Conservation (phyloP, 805 yeast genomes). For the Yarrowia sp. region DNA sequence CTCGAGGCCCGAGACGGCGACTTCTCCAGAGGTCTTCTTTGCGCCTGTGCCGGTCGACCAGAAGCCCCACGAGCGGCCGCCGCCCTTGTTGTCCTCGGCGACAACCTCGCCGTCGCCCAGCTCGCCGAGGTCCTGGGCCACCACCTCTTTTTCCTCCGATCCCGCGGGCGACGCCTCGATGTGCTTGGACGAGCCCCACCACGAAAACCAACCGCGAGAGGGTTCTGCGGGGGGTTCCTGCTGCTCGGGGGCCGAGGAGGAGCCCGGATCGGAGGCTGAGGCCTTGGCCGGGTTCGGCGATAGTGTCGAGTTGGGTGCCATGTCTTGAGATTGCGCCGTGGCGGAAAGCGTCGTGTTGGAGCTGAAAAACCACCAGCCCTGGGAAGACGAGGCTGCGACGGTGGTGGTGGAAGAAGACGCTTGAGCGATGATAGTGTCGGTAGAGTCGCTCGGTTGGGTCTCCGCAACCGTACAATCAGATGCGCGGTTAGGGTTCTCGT, state of each 20-base stretch:
- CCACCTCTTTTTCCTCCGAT: slow-evolving; percentile 2
- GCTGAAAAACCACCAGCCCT: slow-evolving; percentile 22
- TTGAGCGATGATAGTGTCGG: no score
- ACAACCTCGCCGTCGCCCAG: slow-evolving; percentile 16
- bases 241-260: no score
- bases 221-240: no score
- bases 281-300: not conserved
- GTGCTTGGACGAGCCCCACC: slow-evolving; percentile 3
- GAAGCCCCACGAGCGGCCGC: slow-evolving; percentile 39
- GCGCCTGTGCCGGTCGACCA: slow-evolving; percentile 34
- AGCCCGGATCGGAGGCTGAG: not conserved
- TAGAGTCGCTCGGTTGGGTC: not conserved
- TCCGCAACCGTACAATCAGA: slow-evolving; percentile 22
- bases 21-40: slow-evolving; percentile 30
- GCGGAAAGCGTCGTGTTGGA: not conserved
- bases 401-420: not conserved
- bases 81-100: slow-evolving; percentile 11
- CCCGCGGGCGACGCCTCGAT: slow-evolving; percentile 11
- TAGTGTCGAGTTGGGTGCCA: not conserved
- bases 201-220: slow-evolving; percentile 14
- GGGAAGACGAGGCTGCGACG: not conserved
- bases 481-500: slow-evolving; percentile 17
- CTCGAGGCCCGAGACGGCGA: slow-evolving; percentile 37
- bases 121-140: not conserved
- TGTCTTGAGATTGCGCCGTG: not conserved